A percentile compares a stretch with the other conserved stretches of the same genome.
Conservation (phyloP, 78 protist genomes). For the Tieghemostelium lacteum region DNA sequence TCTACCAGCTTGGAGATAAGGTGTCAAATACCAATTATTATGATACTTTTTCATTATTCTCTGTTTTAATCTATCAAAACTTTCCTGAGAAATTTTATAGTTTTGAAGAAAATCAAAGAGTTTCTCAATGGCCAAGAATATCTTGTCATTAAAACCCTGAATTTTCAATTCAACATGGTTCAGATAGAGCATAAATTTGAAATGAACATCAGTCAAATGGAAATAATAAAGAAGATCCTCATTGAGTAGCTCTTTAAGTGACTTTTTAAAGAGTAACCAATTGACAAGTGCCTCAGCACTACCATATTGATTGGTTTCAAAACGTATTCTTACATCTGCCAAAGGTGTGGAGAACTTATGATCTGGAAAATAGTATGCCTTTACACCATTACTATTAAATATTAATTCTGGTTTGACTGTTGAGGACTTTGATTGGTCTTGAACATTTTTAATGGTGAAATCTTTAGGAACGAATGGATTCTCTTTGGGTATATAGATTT, state of each 20-base stretch:
- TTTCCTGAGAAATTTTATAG: neutral
- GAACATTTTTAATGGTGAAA: conserved; percentile 33
- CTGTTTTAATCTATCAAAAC: conserved; percentile 4
- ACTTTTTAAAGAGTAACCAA: conserved; percentile 8
- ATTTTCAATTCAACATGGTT: neutral
- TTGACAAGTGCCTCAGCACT: neutral
- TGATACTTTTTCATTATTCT: neutral
- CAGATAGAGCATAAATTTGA: neutral
- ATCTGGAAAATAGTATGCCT: conserved; percentile 14
- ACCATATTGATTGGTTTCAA: neutral
- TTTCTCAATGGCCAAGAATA: neutral
- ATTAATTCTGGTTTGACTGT: conserved; percentile 5
- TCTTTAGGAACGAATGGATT: conserved; percentile 65
- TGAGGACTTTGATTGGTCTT: neutral
- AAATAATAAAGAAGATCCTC: conserved; percentile 45
- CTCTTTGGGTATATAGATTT: conserved; percentile 20
- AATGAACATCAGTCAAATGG: neutral
- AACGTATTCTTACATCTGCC: conserved; percentile 4
- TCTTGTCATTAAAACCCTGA: conserved; percentile 18
- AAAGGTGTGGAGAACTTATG: conserved; percentile 51
- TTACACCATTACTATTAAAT: neutral
- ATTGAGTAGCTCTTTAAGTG: neutral
- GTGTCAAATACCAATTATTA: neutral
- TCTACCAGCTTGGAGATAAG: neutral
- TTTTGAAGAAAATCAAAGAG: neutral